phyloP scores from a whole-genome alignment of 2,329 filamentous ascomycete species.

The Fusarium tuaranense region DNA sequence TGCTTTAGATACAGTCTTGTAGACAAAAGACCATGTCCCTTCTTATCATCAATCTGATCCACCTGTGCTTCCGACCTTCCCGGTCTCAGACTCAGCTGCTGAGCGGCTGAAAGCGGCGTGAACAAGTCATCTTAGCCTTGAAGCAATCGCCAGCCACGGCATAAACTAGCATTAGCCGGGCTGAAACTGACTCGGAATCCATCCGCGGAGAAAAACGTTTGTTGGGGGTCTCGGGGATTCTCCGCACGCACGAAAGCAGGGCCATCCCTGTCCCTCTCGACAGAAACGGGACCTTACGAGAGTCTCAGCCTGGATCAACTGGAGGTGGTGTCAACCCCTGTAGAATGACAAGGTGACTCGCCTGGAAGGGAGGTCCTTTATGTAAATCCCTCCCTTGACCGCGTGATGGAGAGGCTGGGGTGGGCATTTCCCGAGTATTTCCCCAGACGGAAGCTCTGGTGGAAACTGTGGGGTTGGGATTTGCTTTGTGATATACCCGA shows the following conservation, averaged over 20 bases:
- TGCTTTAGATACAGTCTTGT: background rate
- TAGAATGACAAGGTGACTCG: background rate
- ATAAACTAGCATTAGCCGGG: background rate
- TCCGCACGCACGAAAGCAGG: background rate
- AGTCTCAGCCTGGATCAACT: background rate
- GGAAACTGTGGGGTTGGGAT: background rate
- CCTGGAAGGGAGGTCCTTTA: background rate
- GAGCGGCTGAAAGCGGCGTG: background rate
- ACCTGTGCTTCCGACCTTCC: background rate
- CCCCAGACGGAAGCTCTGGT: background rate
- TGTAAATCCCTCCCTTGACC: background rate
- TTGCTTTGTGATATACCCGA: background rate
- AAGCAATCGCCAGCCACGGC: background rate
- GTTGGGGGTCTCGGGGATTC: background rate
- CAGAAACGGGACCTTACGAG: background rate
- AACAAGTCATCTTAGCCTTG: background rate
- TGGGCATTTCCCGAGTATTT: background rate
- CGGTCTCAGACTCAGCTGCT: background rate
- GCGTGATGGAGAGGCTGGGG: background rate
- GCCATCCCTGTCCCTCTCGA: background rate
- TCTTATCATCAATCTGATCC: background rate
- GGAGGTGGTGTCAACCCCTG: background rate
- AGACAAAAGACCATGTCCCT: background rate
- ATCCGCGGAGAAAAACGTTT: background rate
- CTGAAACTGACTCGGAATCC: background rate